Evolutionary conservation across 257 asterid species (phyloP).

Genomic region (Haberlea rhodopensis): DNA sequence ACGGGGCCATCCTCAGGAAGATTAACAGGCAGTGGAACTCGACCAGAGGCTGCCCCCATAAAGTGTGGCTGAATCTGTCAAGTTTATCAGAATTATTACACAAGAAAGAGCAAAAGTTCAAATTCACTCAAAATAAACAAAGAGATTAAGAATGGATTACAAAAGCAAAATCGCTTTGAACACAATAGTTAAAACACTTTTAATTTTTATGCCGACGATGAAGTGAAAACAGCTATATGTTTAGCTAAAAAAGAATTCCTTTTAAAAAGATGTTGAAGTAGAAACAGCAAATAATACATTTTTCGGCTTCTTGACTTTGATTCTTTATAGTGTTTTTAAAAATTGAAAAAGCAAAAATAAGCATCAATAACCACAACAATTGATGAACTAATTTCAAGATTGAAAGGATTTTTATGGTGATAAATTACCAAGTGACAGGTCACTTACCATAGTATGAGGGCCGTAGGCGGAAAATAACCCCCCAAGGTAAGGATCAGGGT

Average conservation of each 20-base stretch:
- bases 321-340: too few relatives aligned
- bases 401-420: neutral
- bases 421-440: neutral
- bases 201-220: too few relatives aligned
- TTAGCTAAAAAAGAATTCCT: neutral
- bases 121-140: neutral
- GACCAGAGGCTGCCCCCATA: slow-evolving; percentile 52
- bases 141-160: neutral
- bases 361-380: too few relatives aligned
- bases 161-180: neutral
- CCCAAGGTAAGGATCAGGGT: slow-evolving; percentile 61
- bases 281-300: too few relatives aligned
- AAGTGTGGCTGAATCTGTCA: slow-evolving; percentile 60
- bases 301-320: too few relatives aligned
- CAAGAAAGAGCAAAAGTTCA: neutral
- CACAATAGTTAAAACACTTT: too few relatives aligned
- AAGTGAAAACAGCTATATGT: neutral
- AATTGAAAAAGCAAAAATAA: too few relatives aligned
- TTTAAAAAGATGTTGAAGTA: too few relatives aligned
- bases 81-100: neutral
- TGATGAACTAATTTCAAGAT: neutral
- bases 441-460: slow-evolving; percentile 65
- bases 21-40: slow-evolving; percentile 79
- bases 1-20: slow-evolving; percentile 88
- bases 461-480: slow-evolving; percentile 69